These are phyloP conservation scores for Lunularia cruciata DNA, from an alignment of 225 moss, liverwort and hornwort species.

Conservation along the genomic window DNA sequence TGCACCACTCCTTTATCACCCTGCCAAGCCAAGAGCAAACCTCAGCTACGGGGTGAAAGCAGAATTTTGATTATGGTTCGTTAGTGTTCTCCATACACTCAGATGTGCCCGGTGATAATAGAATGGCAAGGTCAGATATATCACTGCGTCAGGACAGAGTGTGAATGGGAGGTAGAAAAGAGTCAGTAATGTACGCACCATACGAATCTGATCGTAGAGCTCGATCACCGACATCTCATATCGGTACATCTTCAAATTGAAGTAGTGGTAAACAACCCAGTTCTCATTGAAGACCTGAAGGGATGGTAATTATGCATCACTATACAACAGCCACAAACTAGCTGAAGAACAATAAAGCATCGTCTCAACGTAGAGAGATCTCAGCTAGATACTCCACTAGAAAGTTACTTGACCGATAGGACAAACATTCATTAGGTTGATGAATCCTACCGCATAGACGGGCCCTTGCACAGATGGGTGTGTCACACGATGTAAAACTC, in stretches of 20 bases:
- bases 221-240: slow-evolving; percentile 97
- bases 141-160: too few relatives aligned
- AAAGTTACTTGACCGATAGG: neutral
- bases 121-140: too few relatives aligned
- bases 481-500: slow-evolving; percentile 78
- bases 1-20: slow-evolving; percentile 76
- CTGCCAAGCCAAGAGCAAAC: slow-evolving; percentile 44
- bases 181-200: slow-evolving; percentile 50
- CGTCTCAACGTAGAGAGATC: neutral
- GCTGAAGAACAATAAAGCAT: neutral
- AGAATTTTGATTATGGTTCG: too few relatives aligned
- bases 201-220: slow-evolving; percentile 78
- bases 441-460: slow-evolving; percentile 74
- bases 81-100: too few relatives aligned
- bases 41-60: neutral
- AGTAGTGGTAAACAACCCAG: slow-evolving; percentile 97
- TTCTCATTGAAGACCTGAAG: slow-evolving; percentile 89
- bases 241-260: slow-evolving; percentile 87
- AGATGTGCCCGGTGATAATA: too few relatives aligned
- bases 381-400: neutral
- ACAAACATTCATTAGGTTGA: neutral
- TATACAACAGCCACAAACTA: neutral
- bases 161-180: neutral
- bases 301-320: too few relatives aligned
- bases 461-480: slow-evolving; percentile 89